Conservation (phyloP, 2,329 filamentous ascomycete species). For the Neoarthrinium moseri region DNA sequence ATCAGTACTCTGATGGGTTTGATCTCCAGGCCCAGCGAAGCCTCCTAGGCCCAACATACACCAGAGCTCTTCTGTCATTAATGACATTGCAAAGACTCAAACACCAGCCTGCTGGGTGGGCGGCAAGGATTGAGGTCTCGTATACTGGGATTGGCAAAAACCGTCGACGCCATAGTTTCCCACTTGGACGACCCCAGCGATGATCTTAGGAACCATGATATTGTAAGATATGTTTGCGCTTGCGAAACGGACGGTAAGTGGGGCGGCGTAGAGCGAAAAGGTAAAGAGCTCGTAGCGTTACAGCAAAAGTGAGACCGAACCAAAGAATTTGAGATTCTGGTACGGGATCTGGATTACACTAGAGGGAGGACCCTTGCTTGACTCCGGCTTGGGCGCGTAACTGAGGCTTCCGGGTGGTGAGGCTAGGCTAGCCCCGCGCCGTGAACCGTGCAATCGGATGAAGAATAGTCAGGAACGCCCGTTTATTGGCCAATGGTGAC, state of each 20-base stretch:
- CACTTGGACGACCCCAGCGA: background rate
- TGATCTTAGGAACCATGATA: background rate
- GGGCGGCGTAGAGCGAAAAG: background rate
- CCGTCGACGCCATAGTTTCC: background rate
- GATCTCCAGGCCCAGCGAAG: too few relatives aligned
- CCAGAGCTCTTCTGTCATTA: too few relatives aligned
- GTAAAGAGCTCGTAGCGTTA: constrained; percentile 1
- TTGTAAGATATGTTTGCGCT: too few relatives aligned
- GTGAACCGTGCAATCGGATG: constrained; percentile 47
- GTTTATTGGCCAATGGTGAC: constrained; percentile 38
- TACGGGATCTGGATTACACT: too few relatives aligned
- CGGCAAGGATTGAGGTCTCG: too few relatives aligned
- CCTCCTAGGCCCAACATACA: too few relatives aligned
- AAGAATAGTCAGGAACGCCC: constrained; percentile 30
- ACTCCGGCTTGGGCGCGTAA: constrained; percentile 49
- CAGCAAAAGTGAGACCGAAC: constrained; percentile 1
- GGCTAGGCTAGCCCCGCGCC: constrained; percentile 37
- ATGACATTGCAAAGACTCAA: too few relatives aligned
- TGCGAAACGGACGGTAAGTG: constrained; percentile 8
- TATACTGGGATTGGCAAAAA: background rate
- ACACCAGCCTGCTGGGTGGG: too few relatives aligned
- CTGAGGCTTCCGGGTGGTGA: constrained; percentile 46
- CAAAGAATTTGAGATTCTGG: constrained; percentile 4
- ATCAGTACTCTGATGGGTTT: too few relatives aligned
- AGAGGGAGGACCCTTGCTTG: constrained; percentile 38